A percentile compares a stretch with the other conserved stretches of the same genome.
Conservation (phyloP, 306 rosid genomes). For the Gillenia trifoliata region DNA sequence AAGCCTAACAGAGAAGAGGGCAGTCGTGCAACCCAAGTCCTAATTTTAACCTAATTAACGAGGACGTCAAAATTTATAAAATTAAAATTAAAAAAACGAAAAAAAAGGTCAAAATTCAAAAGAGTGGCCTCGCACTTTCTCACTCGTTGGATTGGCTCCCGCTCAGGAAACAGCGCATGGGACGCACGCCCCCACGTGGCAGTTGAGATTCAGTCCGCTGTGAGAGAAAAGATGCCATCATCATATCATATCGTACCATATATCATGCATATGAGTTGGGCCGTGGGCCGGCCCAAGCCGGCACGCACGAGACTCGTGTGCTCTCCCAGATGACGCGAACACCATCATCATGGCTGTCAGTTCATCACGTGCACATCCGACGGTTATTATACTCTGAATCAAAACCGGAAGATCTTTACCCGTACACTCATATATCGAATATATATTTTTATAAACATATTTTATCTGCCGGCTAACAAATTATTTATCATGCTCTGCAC, state of each 20-base stretch:
- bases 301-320: constrained; percentile 32
- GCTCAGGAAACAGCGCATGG: neutral
- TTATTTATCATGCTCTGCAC: neutral
- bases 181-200: constrained; percentile 17
- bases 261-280: neutral
- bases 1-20: neutral
- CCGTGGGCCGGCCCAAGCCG: constrained; percentile 29
- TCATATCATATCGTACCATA: neutral
- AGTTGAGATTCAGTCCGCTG: constrained; percentile 10
- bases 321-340: constrained; percentile 6
- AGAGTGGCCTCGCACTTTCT: neutral
- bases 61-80: neutral
- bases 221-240: too few relatives aligned
- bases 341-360: constrained; percentile 1
- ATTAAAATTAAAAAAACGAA: too few relatives aligned
- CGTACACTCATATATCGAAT: neutral
- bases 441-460: neutral
- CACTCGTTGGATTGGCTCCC: neutral
- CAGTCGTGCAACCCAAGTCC: constrained; percentile 3
- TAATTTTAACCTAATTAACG: neutral
- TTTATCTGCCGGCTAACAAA: neutral
- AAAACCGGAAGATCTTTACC: neutral
- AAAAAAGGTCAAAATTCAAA: neutral
- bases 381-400: constrained; percentile 22
- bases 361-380: constrained; percentile 30